phyloP scores from a whole-genome alignment of 768 basidiomycete genomes.

The Boletus subcaerulescens region DNA sequence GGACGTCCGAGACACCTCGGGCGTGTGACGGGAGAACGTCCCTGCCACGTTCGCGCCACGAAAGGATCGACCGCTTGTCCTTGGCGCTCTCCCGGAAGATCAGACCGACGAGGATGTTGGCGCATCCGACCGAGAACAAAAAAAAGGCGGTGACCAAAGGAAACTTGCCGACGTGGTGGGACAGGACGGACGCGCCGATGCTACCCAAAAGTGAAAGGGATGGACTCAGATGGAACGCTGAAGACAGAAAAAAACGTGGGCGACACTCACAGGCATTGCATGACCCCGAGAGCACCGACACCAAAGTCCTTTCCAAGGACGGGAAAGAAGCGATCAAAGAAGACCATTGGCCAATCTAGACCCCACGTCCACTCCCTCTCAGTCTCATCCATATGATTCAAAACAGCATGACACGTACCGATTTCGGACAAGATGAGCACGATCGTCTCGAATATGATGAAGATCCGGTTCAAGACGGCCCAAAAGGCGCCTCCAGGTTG shows the following conservation, averaged over 20 bases:
- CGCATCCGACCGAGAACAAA: conserved; percentile 77
- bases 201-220: background rate
- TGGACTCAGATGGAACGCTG: conserved; percentile 30
- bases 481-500: conserved; percentile 92
- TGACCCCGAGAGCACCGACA: conserved; percentile 81
- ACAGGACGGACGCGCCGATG: no score
- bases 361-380: background rate
- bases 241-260: background rate
- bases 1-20: conserved; percentile 21
- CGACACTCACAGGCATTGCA: conserved; percentile 71
- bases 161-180: conserved; percentile 75
- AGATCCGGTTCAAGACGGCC: conserved; percentile 81
- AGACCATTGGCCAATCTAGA: conserved; percentile 63
- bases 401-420: conserved; percentile 33
- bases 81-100: conserved; percentile 72
- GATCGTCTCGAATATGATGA: conserved; percentile 79
- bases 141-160: conserved; percentile 86
- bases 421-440: conserved; percentile 53
- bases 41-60: conserved; percentile 60
- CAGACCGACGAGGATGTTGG: conserved; percentile 80
- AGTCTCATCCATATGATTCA: background rate
- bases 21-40: conserved; percentile 50
- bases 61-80: conserved; percentile 59
- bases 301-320: conserved; percentile 86
- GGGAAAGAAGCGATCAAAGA: conserved; percentile 89